Evolutionary conservation across 306 rosid species (phyloP), one percentile per base, ranked within the genome.

Genomic region (Acmispon strigosus): DNA sequence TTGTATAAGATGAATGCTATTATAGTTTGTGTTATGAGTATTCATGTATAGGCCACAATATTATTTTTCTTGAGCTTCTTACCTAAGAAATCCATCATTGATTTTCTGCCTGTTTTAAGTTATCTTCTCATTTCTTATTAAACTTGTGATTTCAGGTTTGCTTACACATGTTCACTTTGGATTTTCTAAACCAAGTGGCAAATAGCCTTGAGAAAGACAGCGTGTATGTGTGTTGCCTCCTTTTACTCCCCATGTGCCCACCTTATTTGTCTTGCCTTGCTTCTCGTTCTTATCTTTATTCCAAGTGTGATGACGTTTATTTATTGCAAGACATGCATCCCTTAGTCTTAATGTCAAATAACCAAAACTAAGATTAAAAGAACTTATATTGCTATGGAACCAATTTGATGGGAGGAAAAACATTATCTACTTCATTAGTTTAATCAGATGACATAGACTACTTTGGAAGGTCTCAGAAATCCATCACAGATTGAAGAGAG

Each of bases 151-250:
- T 82, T 77, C 91, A 92, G 98, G 96, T 89, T 69, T 95, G 99
- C 87, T 81, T 95, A 54, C 97, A 95, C 90, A 91, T 95, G 97
- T 95, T 95, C 75, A 91, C 91, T 44, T 53, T 95, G 78, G 99
- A 95, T 80, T 95, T 94, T 88, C 90, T 95, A 45, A 89, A 91
- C 82, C 97, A 91, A 86, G 99, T 89, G 62, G 99, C 97, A 54
- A 91, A 83, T 84, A 97, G 99, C 70, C 96, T 95, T 45, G 99
- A 95, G 88, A 91, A 95, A 76, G 99, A 95, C 84, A 89, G 96
- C 91, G 74, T 87, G 98, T 92, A 85, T 62, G 89, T 37, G n/a
- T 48, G 13, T 57, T 66, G 55, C 71, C 72, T 50, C 73, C 80
- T 52, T 43, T 65, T 4, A 43, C 54, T 57, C 32, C 45, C n/a